Evolutionary conservation across 169 alveolate genomes (phyloP), one percentile per base, ranked within the genome.

Genomic region (Sarcocystis neurona): DNA sequence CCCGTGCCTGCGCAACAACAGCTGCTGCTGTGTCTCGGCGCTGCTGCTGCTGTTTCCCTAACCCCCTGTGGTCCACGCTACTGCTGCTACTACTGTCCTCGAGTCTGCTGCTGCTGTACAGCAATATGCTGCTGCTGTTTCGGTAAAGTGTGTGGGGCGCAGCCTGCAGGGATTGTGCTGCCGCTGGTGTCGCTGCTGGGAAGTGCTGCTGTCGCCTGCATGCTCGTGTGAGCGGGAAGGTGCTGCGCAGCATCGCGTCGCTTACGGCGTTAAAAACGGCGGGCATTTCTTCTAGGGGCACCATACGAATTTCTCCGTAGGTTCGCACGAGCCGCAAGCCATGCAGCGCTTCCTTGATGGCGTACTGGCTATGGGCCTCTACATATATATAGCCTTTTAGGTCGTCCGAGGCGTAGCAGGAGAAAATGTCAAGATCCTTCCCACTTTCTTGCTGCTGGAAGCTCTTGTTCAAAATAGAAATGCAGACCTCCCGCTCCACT

Each of bases 271-370:
- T 43, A 53, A 84, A 84, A 32, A 84, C 89, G 12, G 82, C 80
- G 0, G 89, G 85, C 89, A 84, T 84, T 43, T 84, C 89, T 43
- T 84, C 44, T 34, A 84, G 75, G n/a, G 89, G 84, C 23, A 84
- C 89, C 79, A 84, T 84, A 18, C 41, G 56, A 37, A 84, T 84
- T n/a, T 84, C 89, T 0, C 84, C 89, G 74, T 39, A 43, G 18
- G 60, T 30, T 15, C 84, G 80, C 27, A 84, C 15, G 44, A 41
- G 53, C 20, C 89, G 89, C 39, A 84, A 30, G 12, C 89, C 89
- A 32, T 47, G 89, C 5, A 84, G 80, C 30, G 89, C 89, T 53
- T 84, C 89, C 37, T 84, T 84, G 63, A 84, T 48, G 27, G 80
- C 84, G 84, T 39, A 84, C 84, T 84, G 89, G 80, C 82, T 58